A percentile compares a stretch with the other conserved stretches of the same genome.
These are phyloP conservation scores for Panus rudis DNA, from an alignment of 768 basidiomycete genomes.

Conservation along the genomic window DNA sequence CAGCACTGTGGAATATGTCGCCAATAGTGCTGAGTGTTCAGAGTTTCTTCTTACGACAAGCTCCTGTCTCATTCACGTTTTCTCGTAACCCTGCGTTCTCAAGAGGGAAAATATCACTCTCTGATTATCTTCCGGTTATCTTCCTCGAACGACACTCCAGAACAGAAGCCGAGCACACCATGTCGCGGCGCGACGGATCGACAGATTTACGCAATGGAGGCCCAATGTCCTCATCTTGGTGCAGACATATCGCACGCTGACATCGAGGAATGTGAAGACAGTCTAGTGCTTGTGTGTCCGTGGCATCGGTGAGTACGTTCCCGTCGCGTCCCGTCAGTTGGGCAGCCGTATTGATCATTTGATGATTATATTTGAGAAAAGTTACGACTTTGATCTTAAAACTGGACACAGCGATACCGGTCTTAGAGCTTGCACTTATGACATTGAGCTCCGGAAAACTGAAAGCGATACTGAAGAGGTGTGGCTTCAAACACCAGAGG, in stretches of 20 bases:
- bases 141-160: conserved; percentile 14
- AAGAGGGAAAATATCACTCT: conserved; percentile 50
- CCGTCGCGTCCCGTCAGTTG: too few relatives aligned
- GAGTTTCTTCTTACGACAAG: conserved; percentile 36
- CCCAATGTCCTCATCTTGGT: conserved; percentile 73
- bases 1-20: too few relatives aligned
- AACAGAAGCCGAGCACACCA: conserved; percentile 1
- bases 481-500: conserved; percentile 53
- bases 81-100: conserved; percentile 52
- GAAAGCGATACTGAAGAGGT: conserved; percentile 38
- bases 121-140: conserved; percentile 61
- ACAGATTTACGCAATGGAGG: conserved; percentile 74
- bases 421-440: conserved; percentile 60
- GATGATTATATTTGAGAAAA: too few relatives aligned
- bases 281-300: conserved; percentile 62
- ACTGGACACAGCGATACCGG: conserved; percentile 69
- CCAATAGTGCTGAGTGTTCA: too few relatives aligned
- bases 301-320: conserved; percentile 53
- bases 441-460: conserved; percentile 39
- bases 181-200: conserved; percentile 5
- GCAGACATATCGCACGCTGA: conserved; percentile 77
- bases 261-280: conserved; percentile 59
- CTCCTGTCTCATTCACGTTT: conserved; percentile 54
- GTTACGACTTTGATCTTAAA: conserved; percentile 68
- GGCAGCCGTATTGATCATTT: neutral